These are phyloP conservation scores for Diversispora eburnea DNA, from an alignment of 192 early-diverging fungal species.

Conservation along the genomic window DNA sequence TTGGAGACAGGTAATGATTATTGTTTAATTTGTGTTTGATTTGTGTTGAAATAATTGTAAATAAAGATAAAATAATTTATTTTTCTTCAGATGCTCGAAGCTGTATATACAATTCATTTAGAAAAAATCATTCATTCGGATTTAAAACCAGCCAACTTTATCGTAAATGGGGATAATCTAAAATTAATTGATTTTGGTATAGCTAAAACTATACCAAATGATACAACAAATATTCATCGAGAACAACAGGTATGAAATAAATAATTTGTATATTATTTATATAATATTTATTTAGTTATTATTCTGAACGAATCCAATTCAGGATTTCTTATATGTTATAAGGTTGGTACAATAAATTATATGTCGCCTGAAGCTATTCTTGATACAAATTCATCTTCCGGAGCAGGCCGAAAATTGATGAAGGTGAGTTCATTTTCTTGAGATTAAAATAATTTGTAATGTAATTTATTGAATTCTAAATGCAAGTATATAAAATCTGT, in stretches of 20 bases:
- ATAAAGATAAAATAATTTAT: not conserved
- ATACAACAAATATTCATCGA: constrained; percentile 90
- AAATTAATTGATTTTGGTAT: constrained; percentile 99
- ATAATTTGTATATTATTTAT: not conserved
- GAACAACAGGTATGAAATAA: constrained; percentile 61
- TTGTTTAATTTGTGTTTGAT: not conserved
- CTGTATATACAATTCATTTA: constrained; percentile 84
- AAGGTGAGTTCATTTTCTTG: constrained; percentile 3
- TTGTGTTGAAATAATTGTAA: constrained; percentile 9
- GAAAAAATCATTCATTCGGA: constrained; percentile 89
- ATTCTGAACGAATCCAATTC: too few relatives aligned
- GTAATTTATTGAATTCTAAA: not conserved
- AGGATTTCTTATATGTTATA: not conserved
- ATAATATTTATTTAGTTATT: not conserved
- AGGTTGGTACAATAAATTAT: constrained; percentile 87
- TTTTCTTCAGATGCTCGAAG: constrained; percentile 72
- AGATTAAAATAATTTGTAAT: too few relatives aligned
- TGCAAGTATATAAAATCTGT: not conserved
- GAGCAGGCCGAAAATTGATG: constrained; percentile 15
- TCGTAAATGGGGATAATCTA: constrained; percentile 77
- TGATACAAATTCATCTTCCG: constrained; percentile 32
- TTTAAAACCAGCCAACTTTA: constrained; percentile 94
- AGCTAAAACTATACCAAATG: constrained; percentile 88
- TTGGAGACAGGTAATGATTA: constrained; percentile 69
- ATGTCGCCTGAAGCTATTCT: constrained; percentile 92